phyloP scores from a whole-genome alignment of 169 alveolate genomes.

The Prorocentrum cordatum region DNA sequence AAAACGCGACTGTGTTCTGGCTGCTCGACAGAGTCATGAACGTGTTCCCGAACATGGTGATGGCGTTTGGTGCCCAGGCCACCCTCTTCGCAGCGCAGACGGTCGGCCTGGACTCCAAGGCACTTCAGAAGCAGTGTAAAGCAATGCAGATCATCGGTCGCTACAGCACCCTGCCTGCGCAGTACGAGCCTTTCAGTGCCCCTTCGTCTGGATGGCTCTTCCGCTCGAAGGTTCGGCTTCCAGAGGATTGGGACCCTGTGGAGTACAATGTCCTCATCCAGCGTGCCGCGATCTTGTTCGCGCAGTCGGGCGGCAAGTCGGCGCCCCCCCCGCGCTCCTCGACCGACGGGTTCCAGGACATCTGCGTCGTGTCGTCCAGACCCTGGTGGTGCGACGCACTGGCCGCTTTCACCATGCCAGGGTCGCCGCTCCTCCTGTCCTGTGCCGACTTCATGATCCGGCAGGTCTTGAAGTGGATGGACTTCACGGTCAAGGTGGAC shows the following conservation, averaged over 20 bases:
- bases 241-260: constrained; percentile 25
- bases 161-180: constrained; percentile 26
- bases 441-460: constrained; percentile 45
- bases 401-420: too few species aligned
- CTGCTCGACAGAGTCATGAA: background rate
- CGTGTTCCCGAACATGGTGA: constrained; percentile 39
- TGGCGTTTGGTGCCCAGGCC: too few species aligned
- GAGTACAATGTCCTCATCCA: constrained; percentile 34
- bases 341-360: too few species aligned
- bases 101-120: too few species aligned
- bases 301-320: background rate
- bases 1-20: constrained; percentile 10
- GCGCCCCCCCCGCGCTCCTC: background rate
- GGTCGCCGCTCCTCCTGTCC: too few species aligned
- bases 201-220: constrained; percentile 23
- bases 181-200: constrained; percentile 6
- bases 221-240: constrained; percentile 4
- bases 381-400: too few species aligned
- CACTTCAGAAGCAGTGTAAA: too few species aligned
- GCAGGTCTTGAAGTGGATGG: constrained; percentile 22
- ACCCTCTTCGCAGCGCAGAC: too few species aligned
- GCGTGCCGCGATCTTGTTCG: constrained; percentile 29
- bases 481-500: constrained; percentile 15
- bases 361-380: too few species aligned
- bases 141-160: background rate